Conservation (phyloP, 257 asterid species). For the Cordia subcordata region DNA sequence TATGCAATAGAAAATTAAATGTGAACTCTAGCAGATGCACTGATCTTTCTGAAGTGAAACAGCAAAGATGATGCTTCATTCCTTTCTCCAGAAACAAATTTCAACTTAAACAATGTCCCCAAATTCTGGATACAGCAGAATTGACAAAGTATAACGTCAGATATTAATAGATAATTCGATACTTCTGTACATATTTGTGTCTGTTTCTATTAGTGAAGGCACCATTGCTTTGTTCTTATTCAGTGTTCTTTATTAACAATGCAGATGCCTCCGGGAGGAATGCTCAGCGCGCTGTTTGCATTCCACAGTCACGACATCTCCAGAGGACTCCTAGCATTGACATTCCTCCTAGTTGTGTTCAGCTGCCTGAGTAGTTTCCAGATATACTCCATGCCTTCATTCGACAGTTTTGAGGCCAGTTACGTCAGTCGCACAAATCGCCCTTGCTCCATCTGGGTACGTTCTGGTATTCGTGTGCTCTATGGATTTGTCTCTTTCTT, state of each 20-base stretch:
- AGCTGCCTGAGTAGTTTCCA: slow-evolving; percentile 98
- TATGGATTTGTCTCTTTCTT: slow-evolving; percentile 72
- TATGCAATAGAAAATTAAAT: neutral
- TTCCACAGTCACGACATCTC: slow-evolving; percentile 84
- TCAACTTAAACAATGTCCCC: too few relatives aligned
- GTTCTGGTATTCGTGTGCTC: slow-evolving; percentile 89
- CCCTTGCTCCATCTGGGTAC: slow-evolving; percentile 96
- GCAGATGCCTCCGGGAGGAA: slow-evolving; percentile 97
- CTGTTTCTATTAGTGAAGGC: neutral
- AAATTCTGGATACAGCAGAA: neutral
- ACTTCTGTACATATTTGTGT: neutral
- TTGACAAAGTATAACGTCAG: neutral
- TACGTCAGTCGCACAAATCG: slow-evolving; percentile 84
- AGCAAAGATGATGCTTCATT: too few relatives aligned
- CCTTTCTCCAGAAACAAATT: too few relatives aligned
- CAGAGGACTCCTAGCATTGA: slow-evolving; percentile 69
- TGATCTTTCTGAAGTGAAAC: too few relatives aligned
- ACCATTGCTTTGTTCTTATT: neutral
- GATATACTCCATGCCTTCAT: slow-evolving; percentile 95
- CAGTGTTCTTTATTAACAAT: neutral
- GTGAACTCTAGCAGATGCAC: too few relatives aligned
- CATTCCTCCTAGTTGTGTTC: slow-evolving; percentile 93
- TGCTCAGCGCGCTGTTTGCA: slow-evolving; percentile 63
- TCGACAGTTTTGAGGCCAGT: slow-evolving; percentile 94
- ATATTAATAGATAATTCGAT: neutral